Conservation (phyloP, 805 yeast genomes). For the Starmerella kuoi region DNA sequence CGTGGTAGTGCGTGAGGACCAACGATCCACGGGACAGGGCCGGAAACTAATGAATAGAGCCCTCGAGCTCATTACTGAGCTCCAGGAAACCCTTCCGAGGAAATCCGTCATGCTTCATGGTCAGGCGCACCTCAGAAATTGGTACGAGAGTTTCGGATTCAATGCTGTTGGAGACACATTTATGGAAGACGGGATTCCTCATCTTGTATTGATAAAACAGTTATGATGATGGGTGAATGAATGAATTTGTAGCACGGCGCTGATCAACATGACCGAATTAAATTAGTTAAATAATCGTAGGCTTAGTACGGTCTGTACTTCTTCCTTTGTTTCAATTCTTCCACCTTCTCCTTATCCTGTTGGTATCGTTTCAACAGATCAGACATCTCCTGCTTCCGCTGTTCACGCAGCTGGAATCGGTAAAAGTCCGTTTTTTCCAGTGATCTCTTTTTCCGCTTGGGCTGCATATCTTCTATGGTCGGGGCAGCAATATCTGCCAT, state of each 20-base stretch:
- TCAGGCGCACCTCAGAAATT: conserved; percentile 18
- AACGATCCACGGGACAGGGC: conserved; percentile 19
- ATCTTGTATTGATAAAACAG: conserved; percentile 14
- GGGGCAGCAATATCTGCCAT: conserved; percentile 43
- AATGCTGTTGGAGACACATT: conserved; percentile 14
- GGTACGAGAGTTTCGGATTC: conserved; percentile 21
- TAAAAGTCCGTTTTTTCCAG: conserved; percentile 85
- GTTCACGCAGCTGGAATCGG: conserved; percentile 89
- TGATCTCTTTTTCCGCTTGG: conserved; percentile 42
- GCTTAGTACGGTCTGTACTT: conserved; percentile 73
- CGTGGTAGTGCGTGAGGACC: conserved; percentile 12
- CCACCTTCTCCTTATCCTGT: conserved; percentile 78
- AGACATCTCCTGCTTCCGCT: conserved; percentile 85
- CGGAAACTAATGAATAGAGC: conserved; percentile 9
- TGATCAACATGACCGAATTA: too few relatives aligned
- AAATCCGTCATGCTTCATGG: conserved; percentile 17
- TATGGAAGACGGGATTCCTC: conserved; percentile 22
- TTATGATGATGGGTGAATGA: neutral
- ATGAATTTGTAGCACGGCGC: too few relatives aligned
- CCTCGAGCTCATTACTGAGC: conserved; percentile 2
- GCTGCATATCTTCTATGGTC: conserved; percentile 17
- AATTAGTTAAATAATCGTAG: too few relatives aligned
- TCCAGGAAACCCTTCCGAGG: conserved; percentile 1
- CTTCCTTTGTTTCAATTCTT: conserved; percentile 63
- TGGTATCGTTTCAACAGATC: conserved; percentile 72